A percentile compares a stretch with the other conserved stretches of the same genome.
These are phyloP conservation scores for Pestalotiopsis fici DNA, from an alignment of 2,329 filamentous ascomycete species.

Conservation along the genomic window DNA sequence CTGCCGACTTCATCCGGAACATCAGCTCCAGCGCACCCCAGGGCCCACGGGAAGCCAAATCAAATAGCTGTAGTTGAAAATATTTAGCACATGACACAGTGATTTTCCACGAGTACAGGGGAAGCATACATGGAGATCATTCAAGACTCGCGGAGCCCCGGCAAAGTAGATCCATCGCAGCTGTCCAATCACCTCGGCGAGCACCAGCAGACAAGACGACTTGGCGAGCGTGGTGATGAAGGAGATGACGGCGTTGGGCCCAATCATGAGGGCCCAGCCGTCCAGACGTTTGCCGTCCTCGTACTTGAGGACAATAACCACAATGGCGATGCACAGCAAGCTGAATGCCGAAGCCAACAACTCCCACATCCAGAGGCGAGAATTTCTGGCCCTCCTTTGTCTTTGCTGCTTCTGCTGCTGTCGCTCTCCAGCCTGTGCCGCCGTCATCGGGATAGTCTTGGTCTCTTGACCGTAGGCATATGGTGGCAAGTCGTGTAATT, in stretches of 20 bases:
- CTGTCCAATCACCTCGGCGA: conserved; percentile 13
- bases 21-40: conserved; percentile 11
- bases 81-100: not conserved
- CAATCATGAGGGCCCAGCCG: conserved; percentile 13
- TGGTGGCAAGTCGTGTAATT: not conserved
- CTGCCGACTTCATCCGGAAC: conserved; percentile 8
- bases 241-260: conserved; percentile 14
- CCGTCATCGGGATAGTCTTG: too few relatives aligned
- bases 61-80: not conserved
- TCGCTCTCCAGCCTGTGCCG: too few relatives aligned
- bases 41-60: conserved; percentile 9
- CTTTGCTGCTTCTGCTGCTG: too few relatives aligned
- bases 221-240: conserved; percentile 15
- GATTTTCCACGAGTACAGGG: not conserved
- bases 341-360: not conserved
- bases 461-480: not conserved
- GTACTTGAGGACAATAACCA: conserved; percentile 9
- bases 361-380: conserved; percentile 8
- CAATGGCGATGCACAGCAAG: conserved; percentile 8
- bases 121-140: conserved; percentile 8
- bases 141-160: not conserved
- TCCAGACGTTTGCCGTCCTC: conserved; percentile 14
- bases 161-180: conserved; percentile 15
- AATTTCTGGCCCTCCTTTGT: not conserved
- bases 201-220: conserved; percentile 12